A percentile compares a stretch with the other conserved stretches of the same genome.
These are phyloP conservation scores for Tuber calosporum DNA, from an alignment of 495 filamentous ascomycete genomes.

Conservation along the genomic window DNA sequence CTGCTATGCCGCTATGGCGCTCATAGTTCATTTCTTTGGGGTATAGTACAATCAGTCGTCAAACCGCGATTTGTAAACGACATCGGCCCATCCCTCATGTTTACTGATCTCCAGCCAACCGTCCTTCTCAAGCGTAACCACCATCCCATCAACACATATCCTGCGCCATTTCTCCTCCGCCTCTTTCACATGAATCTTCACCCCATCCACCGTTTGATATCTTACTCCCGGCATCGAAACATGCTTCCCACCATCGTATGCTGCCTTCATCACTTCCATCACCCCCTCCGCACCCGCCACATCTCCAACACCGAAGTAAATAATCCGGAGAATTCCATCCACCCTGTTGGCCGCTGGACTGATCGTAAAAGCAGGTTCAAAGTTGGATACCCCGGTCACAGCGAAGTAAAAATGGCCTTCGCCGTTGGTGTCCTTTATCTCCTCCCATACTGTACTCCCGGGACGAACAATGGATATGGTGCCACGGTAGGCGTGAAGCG, in stretches of 20 bases:
- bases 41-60: background rate
- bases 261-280: constrained; percentile 67
- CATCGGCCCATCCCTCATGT: constrained; percentile 11
- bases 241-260: constrained; percentile 69
- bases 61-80: constrained; percentile 14
- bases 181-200: constrained; percentile 58
- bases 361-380: constrained; percentile 74
- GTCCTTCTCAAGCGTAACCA: constrained; percentile 60
- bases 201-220: constrained; percentile 59
- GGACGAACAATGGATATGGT: constrained; percentile 44
- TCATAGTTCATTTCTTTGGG: background rate
- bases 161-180: constrained; percentile 64
- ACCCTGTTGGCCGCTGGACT: constrained; percentile 64
- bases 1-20: background rate
- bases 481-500: constrained; percentile 63
- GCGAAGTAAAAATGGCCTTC: constrained; percentile 65
- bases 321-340: constrained; percentile 55
- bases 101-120: constrained; percentile 58
- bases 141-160: constrained; percentile 82
- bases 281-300: constrained; percentile 53
- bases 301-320: constrained; percentile 60
- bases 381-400: constrained; percentile 63
- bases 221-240: constrained; percentile 53
- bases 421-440: background rate
- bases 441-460: constrained; percentile 8